Percentiles rank a stretch among this genome's conserved stretches.
phyloP scores from a whole-genome alignment of 2,329 filamentous ascomycete species.

The Sarocladium kiliense region DNA sequence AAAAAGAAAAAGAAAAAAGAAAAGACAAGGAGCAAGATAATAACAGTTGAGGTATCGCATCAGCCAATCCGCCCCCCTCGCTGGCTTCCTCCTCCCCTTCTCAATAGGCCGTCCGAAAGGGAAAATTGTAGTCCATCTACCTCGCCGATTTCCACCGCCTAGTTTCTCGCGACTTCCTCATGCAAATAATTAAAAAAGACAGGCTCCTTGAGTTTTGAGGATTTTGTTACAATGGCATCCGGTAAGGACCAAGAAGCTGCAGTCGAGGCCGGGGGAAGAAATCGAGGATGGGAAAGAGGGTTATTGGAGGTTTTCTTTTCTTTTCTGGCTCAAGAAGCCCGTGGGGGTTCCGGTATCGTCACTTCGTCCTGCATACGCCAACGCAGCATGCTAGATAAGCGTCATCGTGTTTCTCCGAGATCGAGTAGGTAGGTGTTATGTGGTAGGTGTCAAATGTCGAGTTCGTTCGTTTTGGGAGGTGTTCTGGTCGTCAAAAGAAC shows the following conservation, averaged over 20 bases:
- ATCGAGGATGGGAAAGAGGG: neutral
- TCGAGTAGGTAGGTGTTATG: slow-evolving; percentile 1
- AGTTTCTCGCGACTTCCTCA: neutral
- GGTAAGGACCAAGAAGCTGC: slow-evolving; percentile 1
- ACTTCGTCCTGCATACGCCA: slow-evolving; percentile 34
- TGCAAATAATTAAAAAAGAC: slow-evolving; percentile 6
- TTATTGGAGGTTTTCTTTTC: neutral
- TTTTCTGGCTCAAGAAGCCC: neutral
- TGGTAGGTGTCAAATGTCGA: slow-evolving; percentile 17
- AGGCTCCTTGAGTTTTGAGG: slow-evolving; percentile 4
- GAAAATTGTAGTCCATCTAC: neutral
- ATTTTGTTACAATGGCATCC: slow-evolving; percentile 9
- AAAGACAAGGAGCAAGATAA: slow-evolving; percentile 10
- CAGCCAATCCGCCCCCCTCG: slow-evolving; percentile 7
- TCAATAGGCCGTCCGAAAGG: slow-evolving; percentile 3
- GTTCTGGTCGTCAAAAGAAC: slow-evolving; percentile 1
- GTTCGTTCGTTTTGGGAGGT: slow-evolving; percentile 5
- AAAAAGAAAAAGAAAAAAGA: neutral
- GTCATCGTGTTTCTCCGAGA: slow-evolving; percentile 16
- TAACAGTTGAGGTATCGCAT: slow-evolving; percentile 11
- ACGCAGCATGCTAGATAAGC: slow-evolving; percentile 26
- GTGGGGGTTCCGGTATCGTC: slow-evolving; percentile 24
- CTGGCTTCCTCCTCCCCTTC: neutral
- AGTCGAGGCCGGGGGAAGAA: slow-evolving; percentile 1
- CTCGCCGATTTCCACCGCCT: neutral